These are phyloP conservation scores for Blastomyces gilchristii DNA, from an alignment of 2,329 filamentous ascomycete species.

Conservation along the genomic window DNA sequence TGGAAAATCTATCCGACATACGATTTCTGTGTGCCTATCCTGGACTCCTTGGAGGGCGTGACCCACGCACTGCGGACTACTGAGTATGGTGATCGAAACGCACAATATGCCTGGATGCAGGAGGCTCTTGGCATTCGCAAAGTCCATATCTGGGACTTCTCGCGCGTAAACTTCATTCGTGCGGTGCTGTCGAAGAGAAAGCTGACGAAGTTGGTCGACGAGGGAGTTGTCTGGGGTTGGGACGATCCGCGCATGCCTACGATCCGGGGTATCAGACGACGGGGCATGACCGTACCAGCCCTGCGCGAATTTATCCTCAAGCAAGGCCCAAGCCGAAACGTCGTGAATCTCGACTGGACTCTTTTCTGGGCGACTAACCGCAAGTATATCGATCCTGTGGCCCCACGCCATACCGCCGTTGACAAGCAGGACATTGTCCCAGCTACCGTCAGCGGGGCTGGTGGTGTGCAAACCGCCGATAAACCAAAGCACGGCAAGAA, in stretches of 20 bases:
- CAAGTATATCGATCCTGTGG: constrained; percentile 58
- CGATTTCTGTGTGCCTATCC: constrained; percentile 55
- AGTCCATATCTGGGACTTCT: constrained; percentile 44
- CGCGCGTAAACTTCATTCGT: constrained; percentile 44
- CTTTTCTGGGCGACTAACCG: constrained; percentile 49
- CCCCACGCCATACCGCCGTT: constrained; percentile 24
- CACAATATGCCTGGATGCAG: constrained; percentile 44
- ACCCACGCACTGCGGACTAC: constrained; percentile 56
- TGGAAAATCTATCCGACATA: constrained; percentile 61
- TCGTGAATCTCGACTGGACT: constrained; percentile 35
- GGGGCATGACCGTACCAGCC: constrained; percentile 22
- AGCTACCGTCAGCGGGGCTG: constrained; percentile 43
- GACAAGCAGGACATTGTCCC: constrained; percentile 20
- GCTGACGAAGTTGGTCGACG: constrained; percentile 41
- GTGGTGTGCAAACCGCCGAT: constrained; percentile 42
- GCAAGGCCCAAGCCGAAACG: constrained; percentile 32
- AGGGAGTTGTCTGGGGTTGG: constrained; percentile 42
- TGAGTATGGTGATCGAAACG: constrained; percentile 46
- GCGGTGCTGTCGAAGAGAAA: constrained; percentile 44
- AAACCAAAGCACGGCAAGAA: constrained; percentile 28
- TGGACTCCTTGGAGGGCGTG: constrained; percentile 53
- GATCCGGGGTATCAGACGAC: constrained; percentile 40
- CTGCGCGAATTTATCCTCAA: constrained; percentile 33
- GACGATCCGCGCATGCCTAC: constrained; percentile 44
- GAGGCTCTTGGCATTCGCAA: constrained; percentile 37